phyloP scores from a whole-genome alignment of 495 filamentous ascomycete species.

The Aspergillus sclerotiicarbonarius region DNA sequence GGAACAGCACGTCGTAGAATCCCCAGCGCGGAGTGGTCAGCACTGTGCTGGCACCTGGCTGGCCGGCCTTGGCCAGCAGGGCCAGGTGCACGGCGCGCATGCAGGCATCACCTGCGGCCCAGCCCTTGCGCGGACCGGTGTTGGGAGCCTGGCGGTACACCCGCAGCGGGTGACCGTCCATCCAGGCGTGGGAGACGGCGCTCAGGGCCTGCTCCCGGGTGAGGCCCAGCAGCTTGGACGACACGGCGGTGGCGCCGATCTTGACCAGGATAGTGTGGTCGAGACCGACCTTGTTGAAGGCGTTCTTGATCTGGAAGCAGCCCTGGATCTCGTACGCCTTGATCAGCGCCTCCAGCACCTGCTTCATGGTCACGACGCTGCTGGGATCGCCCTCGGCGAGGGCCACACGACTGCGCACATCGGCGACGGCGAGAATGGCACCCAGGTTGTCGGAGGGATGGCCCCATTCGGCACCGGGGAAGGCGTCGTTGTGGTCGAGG shows the following conservation, averaged over 20 bases:
- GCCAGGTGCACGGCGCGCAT: slow-evolving; percentile 47
- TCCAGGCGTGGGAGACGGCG: slow-evolving; percentile 39
- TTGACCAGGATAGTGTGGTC: slow-evolving; percentile 51
- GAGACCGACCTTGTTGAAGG: slow-evolving; percentile 40
- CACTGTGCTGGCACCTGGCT: slow-evolving; percentile 33
- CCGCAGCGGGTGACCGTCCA: slow-evolving; percentile 38
- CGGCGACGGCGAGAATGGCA: slow-evolving; percentile 33
- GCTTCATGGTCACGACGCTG: slow-evolving; percentile 11
- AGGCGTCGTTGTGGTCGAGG: slow-evolving; percentile 42
- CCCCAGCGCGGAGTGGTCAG: slow-evolving; percentile 39
- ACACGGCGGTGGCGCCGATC: slow-evolving; percentile 39
- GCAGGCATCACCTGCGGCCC: slow-evolving; percentile 47
- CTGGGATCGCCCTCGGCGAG: slow-evolving; percentile 3
- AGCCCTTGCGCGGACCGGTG: slow-evolving; percentile 43
- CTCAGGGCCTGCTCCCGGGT: slow-evolving; percentile 29
- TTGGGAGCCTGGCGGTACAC: slow-evolving; percentile 34
- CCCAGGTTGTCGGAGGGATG: slow-evolving; percentile 45
- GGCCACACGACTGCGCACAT: slow-evolving; percentile 17
- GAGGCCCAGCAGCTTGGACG: slow-evolving; percentile 37
- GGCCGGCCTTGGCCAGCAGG: slow-evolving; percentile 27
- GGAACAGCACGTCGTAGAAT: slow-evolving; percentile 30
- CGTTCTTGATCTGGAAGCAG: slow-evolving; percentile 34
- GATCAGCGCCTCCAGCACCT: slow-evolving; percentile 34
- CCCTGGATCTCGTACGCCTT: slow-evolving; percentile 53
- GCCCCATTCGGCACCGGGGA: slow-evolving; percentile 36